A percentile compares a stretch with the other conserved stretches of the same genome.
Evolutionary conservation across 352 stramenopile species (phyloP).

Genomic region (Pythium plurisporium): DNA sequence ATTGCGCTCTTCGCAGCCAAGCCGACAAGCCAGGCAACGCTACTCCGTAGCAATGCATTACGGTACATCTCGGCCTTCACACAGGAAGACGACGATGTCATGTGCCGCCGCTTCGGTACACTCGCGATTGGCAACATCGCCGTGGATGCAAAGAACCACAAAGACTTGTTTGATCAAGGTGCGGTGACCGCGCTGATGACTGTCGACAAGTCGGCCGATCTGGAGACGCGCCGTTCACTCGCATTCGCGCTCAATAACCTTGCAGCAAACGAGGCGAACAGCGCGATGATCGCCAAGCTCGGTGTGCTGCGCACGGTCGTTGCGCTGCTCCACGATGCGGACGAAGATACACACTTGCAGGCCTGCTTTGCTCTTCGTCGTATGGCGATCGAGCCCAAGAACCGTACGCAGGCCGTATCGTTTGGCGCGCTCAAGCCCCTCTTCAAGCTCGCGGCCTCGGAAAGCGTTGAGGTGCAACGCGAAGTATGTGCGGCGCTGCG

Average conservation of each 20-base stretch:
- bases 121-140: conserved; percentile 91
- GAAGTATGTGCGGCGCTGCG: conserved; percentile 91
- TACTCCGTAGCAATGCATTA: conserved; percentile 86
- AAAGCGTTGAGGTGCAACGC: conserved; percentile 90
- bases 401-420: conserved; percentile 89
- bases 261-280: conserved; percentile 89
- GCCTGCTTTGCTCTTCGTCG: conserved; percentile 89
- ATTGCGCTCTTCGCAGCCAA: conserved; percentile 94
- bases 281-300: conserved; percentile 78
- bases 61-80: conserved; percentile 86
- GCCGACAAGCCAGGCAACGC: conserved; percentile 79
- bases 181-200: conserved; percentile 87
- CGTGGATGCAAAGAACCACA: conserved; percentile 84
- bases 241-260: conserved; percentile 95
- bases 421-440: conserved; percentile 89
- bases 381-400: conserved; percentile 89
- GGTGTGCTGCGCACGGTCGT: conserved; percentile 85
- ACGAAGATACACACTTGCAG: conserved; percentile 93
- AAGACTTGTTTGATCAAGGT: conserved; percentile 91
- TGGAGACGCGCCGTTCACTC: conserved; percentile 90
- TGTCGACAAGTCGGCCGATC: conserved; percentile 73
- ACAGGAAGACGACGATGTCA: conserved; percentile 69
- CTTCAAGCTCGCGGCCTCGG: conserved; percentile 76
- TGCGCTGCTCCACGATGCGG: conserved; percentile 77
- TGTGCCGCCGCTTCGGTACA: conserved; percentile 88